Evolutionary conservation across 345 rosid species (phyloP).

Genomic region (Citrus inodora): DNA sequence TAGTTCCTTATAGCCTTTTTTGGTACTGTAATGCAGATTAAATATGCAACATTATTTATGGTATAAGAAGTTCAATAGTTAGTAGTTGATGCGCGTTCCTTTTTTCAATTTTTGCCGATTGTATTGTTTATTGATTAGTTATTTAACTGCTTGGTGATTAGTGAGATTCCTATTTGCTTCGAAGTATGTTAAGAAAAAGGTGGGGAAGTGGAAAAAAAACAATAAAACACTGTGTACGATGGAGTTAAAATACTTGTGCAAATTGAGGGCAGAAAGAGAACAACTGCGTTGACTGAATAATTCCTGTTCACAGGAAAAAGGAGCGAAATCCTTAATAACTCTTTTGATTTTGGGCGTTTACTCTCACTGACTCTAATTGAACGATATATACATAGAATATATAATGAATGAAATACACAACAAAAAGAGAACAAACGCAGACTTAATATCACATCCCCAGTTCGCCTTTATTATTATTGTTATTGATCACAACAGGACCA

Average conservation of each 20-base stretch:
- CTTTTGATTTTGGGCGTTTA: neutral
- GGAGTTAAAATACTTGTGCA: neutral
- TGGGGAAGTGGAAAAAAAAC: rapidly evolving
- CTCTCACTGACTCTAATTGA: neutral
- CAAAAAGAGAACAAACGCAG: neutral
- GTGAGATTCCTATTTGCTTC: too few relatives aligned
- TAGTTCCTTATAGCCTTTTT: slow-evolving; percentile 15
- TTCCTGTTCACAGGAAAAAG: neutral
- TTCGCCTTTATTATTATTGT: too few relatives aligned
- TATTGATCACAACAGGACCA: slow-evolving; percentile 10
- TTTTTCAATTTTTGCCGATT: neutral
- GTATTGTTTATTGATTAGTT: neutral
- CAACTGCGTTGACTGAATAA: neutral
- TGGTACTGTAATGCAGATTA: neutral
- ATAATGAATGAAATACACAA: neutral
- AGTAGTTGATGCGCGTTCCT: neutral
- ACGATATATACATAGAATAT: neutral
- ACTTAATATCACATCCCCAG: neutral
- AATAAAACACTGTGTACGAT: neutral
- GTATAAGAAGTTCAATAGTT: neutral
- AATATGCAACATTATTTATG: slow-evolving; percentile 6
- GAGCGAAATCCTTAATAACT: neutral
- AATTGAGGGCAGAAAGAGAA: neutral
- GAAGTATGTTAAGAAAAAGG: too few relatives aligned
- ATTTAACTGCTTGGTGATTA: too few relatives aligned